phyloP scores from a whole-genome alignment of 1,284 basidiomycete species.

The Microbotryomycetes sp. region DNA sequence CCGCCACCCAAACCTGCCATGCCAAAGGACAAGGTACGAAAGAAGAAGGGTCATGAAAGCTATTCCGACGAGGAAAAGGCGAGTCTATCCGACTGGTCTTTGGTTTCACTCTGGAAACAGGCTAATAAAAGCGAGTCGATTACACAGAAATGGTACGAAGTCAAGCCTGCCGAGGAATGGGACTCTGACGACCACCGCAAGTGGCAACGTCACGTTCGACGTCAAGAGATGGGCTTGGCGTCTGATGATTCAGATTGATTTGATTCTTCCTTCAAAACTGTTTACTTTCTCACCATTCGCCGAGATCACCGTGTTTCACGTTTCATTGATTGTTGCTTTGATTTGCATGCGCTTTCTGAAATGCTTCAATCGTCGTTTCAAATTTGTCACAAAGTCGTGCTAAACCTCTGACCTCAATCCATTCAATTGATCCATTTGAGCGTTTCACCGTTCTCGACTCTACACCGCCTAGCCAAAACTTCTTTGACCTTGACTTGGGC shows the following conservation, averaged over 20 bases:
- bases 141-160: slow-evolving; percentile 22
- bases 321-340: background rate
- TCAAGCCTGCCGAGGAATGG: slow-evolving; percentile 23
- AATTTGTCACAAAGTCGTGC: too few relatives aligned
- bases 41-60: slow-evolving; percentile 24
- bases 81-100: background rate
- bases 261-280: background rate
- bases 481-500: slow-evolving; percentile 66
- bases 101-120: background rate
- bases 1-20: slow-evolving; percentile 10
- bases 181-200: slow-evolving; percentile 11
- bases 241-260: background rate
- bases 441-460: slow-evolving; percentile 46
- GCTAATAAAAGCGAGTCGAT: background rate
- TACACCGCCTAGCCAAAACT: slow-evolving; percentile 57
- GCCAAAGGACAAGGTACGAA: slow-evolving; percentile 3
- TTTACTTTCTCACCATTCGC: too few relatives aligned
- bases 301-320: background rate
- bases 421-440: slow-evolving; percentile 21
- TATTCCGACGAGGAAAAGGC: slow-evolving; percentile 30
- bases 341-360: background rate
- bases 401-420: too few relatives aligned
- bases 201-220: slow-evolving; percentile 1
- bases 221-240: background rate
- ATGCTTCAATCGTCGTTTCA: background rate